Percentiles rank a stretch among this genome's conserved stretches.
Evolutionary conservation across 176 grass and related monocot species (phyloP).

Genomic region (Aegilops sharonensis): DNA sequence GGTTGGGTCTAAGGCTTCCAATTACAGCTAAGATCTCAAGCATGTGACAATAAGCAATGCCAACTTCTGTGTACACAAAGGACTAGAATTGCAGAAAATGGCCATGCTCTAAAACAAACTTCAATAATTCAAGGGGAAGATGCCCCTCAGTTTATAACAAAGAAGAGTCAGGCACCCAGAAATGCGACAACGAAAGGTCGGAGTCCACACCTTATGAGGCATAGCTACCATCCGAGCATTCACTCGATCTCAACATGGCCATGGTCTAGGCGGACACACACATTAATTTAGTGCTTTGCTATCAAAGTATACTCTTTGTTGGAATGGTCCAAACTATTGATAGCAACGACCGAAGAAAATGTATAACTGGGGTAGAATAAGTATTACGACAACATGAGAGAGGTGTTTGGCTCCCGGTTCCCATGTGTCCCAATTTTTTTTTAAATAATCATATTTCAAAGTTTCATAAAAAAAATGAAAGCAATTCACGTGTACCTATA

Average conservation of each 20-base stretch:
- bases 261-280: conserved; percentile 14
- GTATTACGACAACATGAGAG: background rate
- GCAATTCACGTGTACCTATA: too few relatives aligned
- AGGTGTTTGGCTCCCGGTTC: too few relatives aligned
- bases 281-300: background rate
- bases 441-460: too few relatives aligned
- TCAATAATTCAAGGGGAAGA: background rate
- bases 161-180: background rate
- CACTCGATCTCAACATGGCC: background rate
- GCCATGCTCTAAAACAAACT: background rate
- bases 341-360: background rate
- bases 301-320: background rate
- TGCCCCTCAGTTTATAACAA: background rate
- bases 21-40: background rate
- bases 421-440: too few relatives aligned
- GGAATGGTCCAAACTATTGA: background rate
- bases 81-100: background rate
- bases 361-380: background rate
- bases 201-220: background rate
- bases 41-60: background rate
- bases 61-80: background rate
- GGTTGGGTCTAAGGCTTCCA: background rate
- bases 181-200: background rate
- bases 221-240: background rate
- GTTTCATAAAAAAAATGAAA: too few relatives aligned